These are phyloP conservation scores for Wallacemonas sp. DNA, from an alignment of 208 protist species.

Conservation along the genomic window DNA sequence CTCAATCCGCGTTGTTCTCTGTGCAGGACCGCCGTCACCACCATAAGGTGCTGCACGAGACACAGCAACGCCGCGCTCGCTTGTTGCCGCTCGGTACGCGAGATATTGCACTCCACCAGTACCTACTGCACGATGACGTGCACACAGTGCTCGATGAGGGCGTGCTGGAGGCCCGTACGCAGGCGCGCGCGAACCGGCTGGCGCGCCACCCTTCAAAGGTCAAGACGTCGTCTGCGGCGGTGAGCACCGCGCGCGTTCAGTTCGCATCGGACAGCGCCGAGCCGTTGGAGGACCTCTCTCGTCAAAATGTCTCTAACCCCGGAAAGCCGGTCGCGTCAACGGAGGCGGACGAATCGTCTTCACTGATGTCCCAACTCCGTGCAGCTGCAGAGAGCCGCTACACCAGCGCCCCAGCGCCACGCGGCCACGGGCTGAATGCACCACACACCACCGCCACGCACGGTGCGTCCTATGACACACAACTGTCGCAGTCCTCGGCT, in stretches of 20 bases:
- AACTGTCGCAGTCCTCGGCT: no score
- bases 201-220: not conserved
- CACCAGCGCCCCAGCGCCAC: no score
- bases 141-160: conserved; percentile 37
- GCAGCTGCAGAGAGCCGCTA: conserved; percentile 1
- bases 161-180: not conserved
- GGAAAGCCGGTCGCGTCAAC: no score
- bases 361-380: not conserved
- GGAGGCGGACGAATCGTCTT: not conserved
- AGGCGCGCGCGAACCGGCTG: not conserved
- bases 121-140: conserved; percentile 20
- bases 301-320: no score
- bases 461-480: no score
- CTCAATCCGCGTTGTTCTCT: conserved; percentile 24
- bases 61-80: conserved; percentile 46
- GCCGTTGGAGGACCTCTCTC: no score
- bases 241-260: not conserved
- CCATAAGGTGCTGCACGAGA: conserved; percentile 48
- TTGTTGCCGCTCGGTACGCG: conserved; percentile 40
- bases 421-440: no score
- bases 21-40: conserved; percentile 73
- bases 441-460: no score
- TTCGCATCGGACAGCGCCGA: no score
- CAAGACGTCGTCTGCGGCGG: not conserved
- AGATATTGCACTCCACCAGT: conserved; percentile 53